Base-by-base conservation (phyloP, 371 early-diverging fungal genomes). In the Syncephalastrum racemosum region DNA sequence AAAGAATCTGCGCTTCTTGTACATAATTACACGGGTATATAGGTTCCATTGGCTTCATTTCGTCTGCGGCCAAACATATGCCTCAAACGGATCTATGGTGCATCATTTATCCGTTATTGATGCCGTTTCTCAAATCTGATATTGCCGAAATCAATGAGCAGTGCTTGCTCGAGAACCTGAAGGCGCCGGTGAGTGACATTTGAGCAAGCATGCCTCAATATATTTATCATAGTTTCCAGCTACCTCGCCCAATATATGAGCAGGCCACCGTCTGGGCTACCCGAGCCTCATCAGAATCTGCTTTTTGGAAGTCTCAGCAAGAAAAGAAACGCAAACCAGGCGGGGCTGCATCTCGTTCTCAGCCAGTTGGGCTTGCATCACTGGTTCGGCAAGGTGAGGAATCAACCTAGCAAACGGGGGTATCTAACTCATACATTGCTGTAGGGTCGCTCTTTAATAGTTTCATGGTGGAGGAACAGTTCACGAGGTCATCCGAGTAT, bases 61-160 rank as follows among this genome's bases (percentile, higher is more conserved):
- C 89, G 14, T 84, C 87, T 0, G 76, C 86, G 12, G 74, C 84
- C 1, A 87, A 85, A 55, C 68, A 80, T 13, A 59, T 94, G 4
- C 84, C 91, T 10, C 70, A 78, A 31, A 84, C 90, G 0, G 94
- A 94, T 61, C 70, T 89, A 0, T 87, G 90, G 76, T 90, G 90
- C 57, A 83, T 92, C 41, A 70, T 92, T 13, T 90, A 90, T 59
- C 93, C 92, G 7, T 69, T 83, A 46, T 66, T 94, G 7, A 62
- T 71, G 19, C 91, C 92, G 0, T 91, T 89, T 64, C 69, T 94
- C 46, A 68, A 77, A 31, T 74, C 77, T 0, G 88, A 89, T 42
- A 78, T 90, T 31, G 77, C 81, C 5, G 81, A 88, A 42, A 70
- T 94, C n/a, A 83, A 73, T 41, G 89, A 87, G 50, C 54, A 70